Conservation (phyloP, 2,329 filamentous ascomycete species). For the Ilyonectria sp. region DNA sequence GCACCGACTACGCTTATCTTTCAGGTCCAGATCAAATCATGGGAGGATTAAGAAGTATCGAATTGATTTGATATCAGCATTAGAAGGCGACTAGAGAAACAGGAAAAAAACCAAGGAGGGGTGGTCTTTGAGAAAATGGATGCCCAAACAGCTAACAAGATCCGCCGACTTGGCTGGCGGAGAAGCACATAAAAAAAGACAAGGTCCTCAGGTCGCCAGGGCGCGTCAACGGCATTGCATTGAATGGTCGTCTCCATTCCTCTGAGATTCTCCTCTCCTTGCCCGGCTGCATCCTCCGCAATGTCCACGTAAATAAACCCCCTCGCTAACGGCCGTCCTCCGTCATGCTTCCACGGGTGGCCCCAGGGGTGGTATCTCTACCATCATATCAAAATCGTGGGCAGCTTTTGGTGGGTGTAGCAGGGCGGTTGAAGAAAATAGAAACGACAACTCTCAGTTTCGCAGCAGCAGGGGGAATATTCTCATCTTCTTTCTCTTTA, state of each 20-base stretch:
- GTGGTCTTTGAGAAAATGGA: constrained; percentile 48
- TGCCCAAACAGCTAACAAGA: constrained; percentile 46
- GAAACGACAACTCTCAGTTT: constrained; percentile 55
- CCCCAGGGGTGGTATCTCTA: constrained; percentile 41
- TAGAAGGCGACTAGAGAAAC: constrained; percentile 73
- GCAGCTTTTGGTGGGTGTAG: constrained; percentile 42
- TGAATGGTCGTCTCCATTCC: constrained; percentile 41
- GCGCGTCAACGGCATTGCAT: constrained; percentile 41
- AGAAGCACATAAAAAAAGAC: constrained; percentile 23
- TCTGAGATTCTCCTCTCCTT: constrained; percentile 39
- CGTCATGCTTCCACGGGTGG: constrained; percentile 34
- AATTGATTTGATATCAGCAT: constrained; percentile 73
- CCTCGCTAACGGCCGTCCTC: constrained; percentile 37
- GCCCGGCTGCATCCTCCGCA: constrained; percentile 40
- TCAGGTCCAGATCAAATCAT: neutral
- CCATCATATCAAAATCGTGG: constrained; percentile 52
- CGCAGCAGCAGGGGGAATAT: constrained; percentile 60
- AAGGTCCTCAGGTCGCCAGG: constrained; percentile 35
- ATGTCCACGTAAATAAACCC: constrained; percentile 41
- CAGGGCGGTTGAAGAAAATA: constrained; percentile 52
- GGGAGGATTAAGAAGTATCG: constrained; percentile 50
- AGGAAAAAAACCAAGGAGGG: constrained; percentile 57
- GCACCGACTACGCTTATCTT: no score
- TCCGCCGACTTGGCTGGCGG: constrained; percentile 20
- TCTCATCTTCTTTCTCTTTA: constrained; percentile 60